Base-by-base conservation (phyloP, 2,329 filamentous ascomycete genomes). In the Xylariales sp. region DNA sequence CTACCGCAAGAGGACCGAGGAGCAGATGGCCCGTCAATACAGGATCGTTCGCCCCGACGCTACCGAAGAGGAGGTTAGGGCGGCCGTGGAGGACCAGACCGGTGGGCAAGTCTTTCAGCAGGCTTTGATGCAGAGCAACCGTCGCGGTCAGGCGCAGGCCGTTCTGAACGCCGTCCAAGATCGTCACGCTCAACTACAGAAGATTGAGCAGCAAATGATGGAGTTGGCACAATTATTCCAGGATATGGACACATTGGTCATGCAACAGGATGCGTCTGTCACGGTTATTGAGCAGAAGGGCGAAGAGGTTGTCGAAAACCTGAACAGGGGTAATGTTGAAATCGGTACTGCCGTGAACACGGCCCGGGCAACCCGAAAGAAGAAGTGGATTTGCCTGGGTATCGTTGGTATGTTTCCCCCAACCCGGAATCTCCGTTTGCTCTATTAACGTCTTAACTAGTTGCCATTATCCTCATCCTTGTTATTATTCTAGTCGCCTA, bases 381-480 rank as follows among this genome's bases (percentile, higher is more conserved):
- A 97, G 93, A 97, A 97, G 91, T 97, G 94, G 94, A 94, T 92
- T 79, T 97, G 94, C 85, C 82, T 97, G 73, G 90, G 91, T 75
- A 93, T 97, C 76, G 83, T 85, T 74, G 82, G 86, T 89, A 83
- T 74, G 86, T 81, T 46, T 57, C 39, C 6, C 5, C 36, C 54
- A 18, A 48, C 7, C 14, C 18, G 7, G 3, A 30, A 10, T 14
- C 0, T 18, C n/a, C 8, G 28, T 45, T 53, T 49, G 10, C 28
- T 16, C 0, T 61, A 23, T 77, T 82, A 72, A 81, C 72, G 62
- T 18, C 14, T 59, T 28, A n/a, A 28, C n/a, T 65, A 87, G 85
- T 88, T 52, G 78, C 80, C 56, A 86, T 89, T 58, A 79, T 89
- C 52, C 73, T 84, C 60, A 79, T 89, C 54, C 81, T 89, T 52